Evolutionary conservation across 1,139 yeast species (phyloP), one percentile per base, ranked within the genome.

Genomic region (Yamadazyma conglobata): DNA sequence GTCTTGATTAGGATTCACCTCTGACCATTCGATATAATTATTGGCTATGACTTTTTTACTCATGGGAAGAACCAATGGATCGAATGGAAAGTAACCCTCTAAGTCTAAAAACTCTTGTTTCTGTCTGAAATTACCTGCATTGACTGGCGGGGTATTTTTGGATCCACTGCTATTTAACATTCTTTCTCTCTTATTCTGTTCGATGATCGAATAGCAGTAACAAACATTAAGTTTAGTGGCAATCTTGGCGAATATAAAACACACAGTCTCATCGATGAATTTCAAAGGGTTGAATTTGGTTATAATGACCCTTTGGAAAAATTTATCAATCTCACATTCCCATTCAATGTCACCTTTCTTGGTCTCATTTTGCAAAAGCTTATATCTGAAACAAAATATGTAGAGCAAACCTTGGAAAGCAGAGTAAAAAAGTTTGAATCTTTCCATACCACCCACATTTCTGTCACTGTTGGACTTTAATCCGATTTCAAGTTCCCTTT

Each of bases 51-150:
- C 38, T 22, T 58, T 58, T 44, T 78, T 77, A 34, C 87, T 73
- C 14, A 58, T 58, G 27, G 81, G 84, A 41, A 91, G 69, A 30
- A 84, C 77, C 42, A 91, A 60, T 1, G 98, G 98, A 61, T 91
- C 98, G 54, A 86, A 91, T 9, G 98, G 98, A 58, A 91, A 91
- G 54, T 87, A 91, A 10, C 93, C 89, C 53, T 88, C 96, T 33
- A 88, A 64, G 52, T 87, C 94, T 43, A 85, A 73, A 52, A 86
- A 87, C 50, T 88, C 96, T 52, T 84, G 91, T 48, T 75, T 74
- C 39, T 60, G 73, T 33, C 54, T 64, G 40, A 77, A 73, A 26
- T 63, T 62, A 2, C 65, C 61, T 17, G 58, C 56, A 0, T 64
- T 48, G 3, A 63, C 52, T 19, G 64, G 64, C 33, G 56, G 47